phyloP scores from a whole-genome alignment of 305 asterid species.

The Petunia hybrid region DNA sequence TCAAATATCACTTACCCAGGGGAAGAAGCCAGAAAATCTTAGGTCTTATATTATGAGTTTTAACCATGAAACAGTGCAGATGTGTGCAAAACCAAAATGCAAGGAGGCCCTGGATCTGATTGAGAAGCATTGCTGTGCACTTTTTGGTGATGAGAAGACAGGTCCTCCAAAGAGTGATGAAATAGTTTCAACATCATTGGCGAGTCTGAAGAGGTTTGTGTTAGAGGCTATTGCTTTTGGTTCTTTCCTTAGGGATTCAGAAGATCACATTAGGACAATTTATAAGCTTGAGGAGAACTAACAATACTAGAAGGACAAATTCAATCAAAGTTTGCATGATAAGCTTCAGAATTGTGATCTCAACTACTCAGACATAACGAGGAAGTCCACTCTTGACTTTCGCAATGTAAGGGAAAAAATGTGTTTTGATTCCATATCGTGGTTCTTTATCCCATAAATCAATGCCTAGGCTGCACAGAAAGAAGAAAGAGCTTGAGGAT shows the following conservation, averaged over 20 bases:
- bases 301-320: background rate
- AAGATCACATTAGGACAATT: slow-evolving; percentile 51
- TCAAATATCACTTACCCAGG: slow-evolving; percentile 40
- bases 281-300: slow-evolving; percentile 67
- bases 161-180: slow-evolving; percentile 51
- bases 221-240: slow-evolving; percentile 90
- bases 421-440: background rate
- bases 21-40: slow-evolving; percentile 41
- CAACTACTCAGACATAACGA: background rate
- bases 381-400: background rate
- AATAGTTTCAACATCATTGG: slow-evolving; percentile 65
- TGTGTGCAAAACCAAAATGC: slow-evolving; percentile 69
- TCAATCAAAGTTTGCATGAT: background rate
- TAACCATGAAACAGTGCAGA: slow-evolving; percentile 54
- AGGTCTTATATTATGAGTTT: slow-evolving; percentile 60
- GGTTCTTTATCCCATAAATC: background rate
- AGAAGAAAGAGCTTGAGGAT: background rate
- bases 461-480: background rate
- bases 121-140: slow-evolving; percentile 67
- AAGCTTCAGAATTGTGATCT: background rate
- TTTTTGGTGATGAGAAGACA: slow-evolving; percentile 64
- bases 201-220: slow-evolving; percentile 75
- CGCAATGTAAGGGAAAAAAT: background rate
- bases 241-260: slow-evolving; percentile 75
- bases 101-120: slow-evolving; percentile 68